A percentile compares a stretch with the other conserved stretches of the same genome.
phyloP scores from a whole-genome alignment of 176 grass and related monocot genomes.

The Elymus sibiricus region DNA sequence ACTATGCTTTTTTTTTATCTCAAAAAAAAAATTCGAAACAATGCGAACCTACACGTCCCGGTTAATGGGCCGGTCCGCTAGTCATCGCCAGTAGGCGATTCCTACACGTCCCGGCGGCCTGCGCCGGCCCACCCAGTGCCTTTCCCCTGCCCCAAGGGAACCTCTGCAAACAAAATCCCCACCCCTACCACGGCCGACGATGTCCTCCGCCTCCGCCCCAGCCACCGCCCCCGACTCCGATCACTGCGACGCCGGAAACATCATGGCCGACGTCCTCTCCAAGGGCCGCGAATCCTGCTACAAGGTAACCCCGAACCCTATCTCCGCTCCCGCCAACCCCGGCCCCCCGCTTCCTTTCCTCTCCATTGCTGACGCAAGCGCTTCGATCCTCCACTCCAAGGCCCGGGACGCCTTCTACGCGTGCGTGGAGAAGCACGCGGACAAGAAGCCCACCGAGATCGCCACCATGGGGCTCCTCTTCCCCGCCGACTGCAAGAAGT shows the following conservation, averaged over 20 bases:
- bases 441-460: slow-evolving; percentile 88
- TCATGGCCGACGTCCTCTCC: slow-evolving; percentile 83
- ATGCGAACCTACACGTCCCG: too few relatives aligned
- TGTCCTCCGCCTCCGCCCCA: slow-evolving; percentile 7
- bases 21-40: too few relatives aligned
- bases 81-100: too few relatives aligned
- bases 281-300: slow-evolving; percentile 76
- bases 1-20: too few relatives aligned
- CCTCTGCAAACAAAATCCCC: slow-evolving; percentile 25
- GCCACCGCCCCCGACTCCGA: background rate
- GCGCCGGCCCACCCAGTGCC: background rate
- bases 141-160: slow-evolving; percentile 30
- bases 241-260: slow-evolving; percentile 2
- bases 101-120: too few relatives aligned
- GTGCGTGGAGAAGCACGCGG: slow-evolving; percentile 75
- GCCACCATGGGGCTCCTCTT: slow-evolving; percentile 83
- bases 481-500: slow-evolving; percentile 68
- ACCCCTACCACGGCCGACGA: slow-evolving; percentile 15
- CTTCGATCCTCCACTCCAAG: slow-evolving; percentile 25
- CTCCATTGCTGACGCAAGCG: background rate
- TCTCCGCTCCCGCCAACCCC: too few relatives aligned
- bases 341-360: background rate
- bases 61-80: too few relatives aligned
- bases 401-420: slow-evolving; percentile 84
- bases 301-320: slow-evolving; percentile 42